phyloP scores from a whole-genome alignment of 768 basidiomycete genomes.

The Aureoboletus auriporus region DNA sequence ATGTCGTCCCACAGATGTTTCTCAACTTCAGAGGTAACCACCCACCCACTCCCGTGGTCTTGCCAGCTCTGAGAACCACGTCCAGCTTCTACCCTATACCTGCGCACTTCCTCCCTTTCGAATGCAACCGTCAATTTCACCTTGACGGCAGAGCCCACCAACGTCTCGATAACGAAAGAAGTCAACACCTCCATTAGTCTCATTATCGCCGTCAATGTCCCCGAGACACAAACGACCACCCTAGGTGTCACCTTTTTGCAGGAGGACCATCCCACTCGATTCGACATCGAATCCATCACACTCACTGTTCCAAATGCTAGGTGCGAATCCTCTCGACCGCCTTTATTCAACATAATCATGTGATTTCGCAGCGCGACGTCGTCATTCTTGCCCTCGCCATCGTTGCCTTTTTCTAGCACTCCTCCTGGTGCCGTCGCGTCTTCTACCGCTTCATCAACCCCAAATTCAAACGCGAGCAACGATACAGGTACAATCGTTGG shows the following conservation, averaged over 20 bases:
- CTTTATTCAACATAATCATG: background rate
- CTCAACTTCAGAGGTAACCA: conserved; percentile 47
- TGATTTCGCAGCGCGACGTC: conserved; percentile 19
- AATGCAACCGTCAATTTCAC: conserved; percentile 54
- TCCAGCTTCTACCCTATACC: conserved; percentile 41
- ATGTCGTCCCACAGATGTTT: conserved; percentile 56
- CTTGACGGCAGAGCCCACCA: conserved; percentile 34
- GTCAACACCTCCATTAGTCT: conserved; percentile 41
- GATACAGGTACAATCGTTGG: conserved; percentile 15
- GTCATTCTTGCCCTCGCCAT: conserved; percentile 22
- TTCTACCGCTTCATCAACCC: conserved; percentile 6
- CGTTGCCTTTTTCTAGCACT: conserved; percentile 22
- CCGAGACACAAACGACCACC: conserved; percentile 36
- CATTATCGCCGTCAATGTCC: conserved; percentile 38
- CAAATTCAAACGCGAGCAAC: background rate
- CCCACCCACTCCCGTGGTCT: background rate
- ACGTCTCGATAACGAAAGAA: conserved; percentile 32
- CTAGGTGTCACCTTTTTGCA: conserved; percentile 40
- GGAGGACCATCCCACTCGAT: conserved; percentile 21
- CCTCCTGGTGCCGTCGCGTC: conserved; percentile 12
- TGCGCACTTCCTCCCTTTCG: conserved; percentile 41
- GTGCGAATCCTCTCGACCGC: conserved; percentile 20
- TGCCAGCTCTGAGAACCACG: conserved; percentile 2
- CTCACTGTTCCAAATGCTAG: conserved; percentile 35
- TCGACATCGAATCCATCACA: conserved; percentile 37